Evolutionary conservation across 2,329 filamentous ascomycete genomes (phyloP), one percentile per base, ranked within the genome.

Genomic region (Exophiala alcalophila): DNA sequence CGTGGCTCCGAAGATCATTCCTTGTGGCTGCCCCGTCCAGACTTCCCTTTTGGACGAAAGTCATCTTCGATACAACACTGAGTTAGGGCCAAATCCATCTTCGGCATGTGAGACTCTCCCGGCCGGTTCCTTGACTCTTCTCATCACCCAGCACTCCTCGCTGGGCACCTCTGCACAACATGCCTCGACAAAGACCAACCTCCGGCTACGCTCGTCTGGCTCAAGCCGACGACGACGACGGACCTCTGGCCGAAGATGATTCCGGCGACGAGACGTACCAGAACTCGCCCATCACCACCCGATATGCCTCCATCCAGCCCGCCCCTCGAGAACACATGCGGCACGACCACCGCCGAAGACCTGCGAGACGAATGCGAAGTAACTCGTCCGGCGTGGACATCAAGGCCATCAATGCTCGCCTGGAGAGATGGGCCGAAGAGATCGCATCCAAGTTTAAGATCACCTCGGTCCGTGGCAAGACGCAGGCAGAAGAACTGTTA

Each of bases 361-460:
- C 69, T 57, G 61, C 72, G 69, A 68, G 74, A 50, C 73, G 79
- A 37, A 67, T 72, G 48, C 74, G 81, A 52, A 85, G 86, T 61
- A 92, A 90, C 59, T 76, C 69, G 57, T 88, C 88, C 14, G 91
- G 90, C 3, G 91, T 98, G 12, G 92, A 98, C 61, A 86, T 98
- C 61, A 97, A 97, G 64, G 92, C 92, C 47, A 97, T 98, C 67
- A 98, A 98, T 65, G 90, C 91, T 46, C 78, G 92, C 16, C 72
- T 98, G 18, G 92, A 98, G 68, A 78, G 86, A 62, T 98, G 92
- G 92, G 92, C 92, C 11, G 92, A 97, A 57, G 92, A 98, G 68
- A 97, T 98, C 59, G 90, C 92, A 20, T 86, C 88, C 56, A 92
- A 94, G 58, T 97, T 98, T 76, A 97, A 95, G 71, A 86, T 90